Conservation (phyloP, 1,139 yeast species). For the Yamadazyma diddensiae region DNA sequence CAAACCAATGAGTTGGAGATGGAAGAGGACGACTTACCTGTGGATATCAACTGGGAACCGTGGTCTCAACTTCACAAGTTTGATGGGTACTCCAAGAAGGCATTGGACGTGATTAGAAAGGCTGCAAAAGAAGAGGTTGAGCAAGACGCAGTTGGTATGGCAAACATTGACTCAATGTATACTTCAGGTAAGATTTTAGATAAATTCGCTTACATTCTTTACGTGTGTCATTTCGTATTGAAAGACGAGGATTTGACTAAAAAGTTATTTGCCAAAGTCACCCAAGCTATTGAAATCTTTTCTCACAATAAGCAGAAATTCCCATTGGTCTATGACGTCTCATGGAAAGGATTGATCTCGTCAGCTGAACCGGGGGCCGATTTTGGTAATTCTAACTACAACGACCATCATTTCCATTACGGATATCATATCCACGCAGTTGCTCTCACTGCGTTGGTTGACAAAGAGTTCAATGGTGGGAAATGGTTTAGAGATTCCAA, state of each 20-base stretch:
- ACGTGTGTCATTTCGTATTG: slow-evolving; percentile 56
- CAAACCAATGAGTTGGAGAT: slow-evolving; percentile 47
- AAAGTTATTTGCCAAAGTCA: slow-evolving; percentile 47
- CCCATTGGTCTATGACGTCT: slow-evolving; percentile 63
- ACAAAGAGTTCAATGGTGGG: slow-evolving; percentile 23
- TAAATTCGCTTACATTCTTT: slow-evolving; percentile 70
- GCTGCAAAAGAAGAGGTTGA: slow-evolving; percentile 54
- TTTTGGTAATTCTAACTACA: slow-evolving; percentile 74
- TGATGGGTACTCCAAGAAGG: slow-evolving; percentile 33
- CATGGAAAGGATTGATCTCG: slow-evolving; percentile 75
- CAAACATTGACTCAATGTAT: slow-evolving; percentile 71
- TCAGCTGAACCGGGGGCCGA: slow-evolving; percentile 66
- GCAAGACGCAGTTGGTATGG: slow-evolving; percentile 54
- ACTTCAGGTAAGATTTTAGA: slow-evolving; percentile 72
- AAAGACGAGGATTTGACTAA: slow-evolving; percentile 45
- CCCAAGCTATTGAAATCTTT: slow-evolving; percentile 59
- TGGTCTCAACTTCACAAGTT: slow-evolving; percentile 45
- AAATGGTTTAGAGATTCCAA: slow-evolving; percentile 30
- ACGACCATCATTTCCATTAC: slow-evolving; percentile 82
- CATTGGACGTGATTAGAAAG: slow-evolving; percentile 34
- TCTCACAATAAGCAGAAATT: slow-evolving; percentile 54
- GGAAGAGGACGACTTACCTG: slow-evolving; percentile 48
- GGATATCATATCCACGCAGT: slow-evolving; percentile 76
- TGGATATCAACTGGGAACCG: slow-evolving; percentile 53
- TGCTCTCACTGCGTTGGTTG: slow-evolving; percentile 60